Evolutionary conservation across 495 filamentous ascomycete genomes (phyloP).

Genomic region (Bryoglossum gracile): DNA sequence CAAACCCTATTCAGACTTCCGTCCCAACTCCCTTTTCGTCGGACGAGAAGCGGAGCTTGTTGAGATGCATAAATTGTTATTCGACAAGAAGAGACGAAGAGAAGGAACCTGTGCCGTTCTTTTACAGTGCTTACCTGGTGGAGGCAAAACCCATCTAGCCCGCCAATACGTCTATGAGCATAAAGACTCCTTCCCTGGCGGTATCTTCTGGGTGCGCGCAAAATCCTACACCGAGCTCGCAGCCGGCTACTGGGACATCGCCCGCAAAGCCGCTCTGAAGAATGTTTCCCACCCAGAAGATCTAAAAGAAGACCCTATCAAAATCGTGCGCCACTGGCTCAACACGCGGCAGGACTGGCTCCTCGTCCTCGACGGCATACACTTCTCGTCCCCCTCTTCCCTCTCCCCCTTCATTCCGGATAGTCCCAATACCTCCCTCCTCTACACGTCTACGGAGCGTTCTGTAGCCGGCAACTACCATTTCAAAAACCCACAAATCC

Average conservation of each 20-base stretch:
- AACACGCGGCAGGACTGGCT: conserved; percentile 65
- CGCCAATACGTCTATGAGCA: conserved; percentile 71
- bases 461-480: conserved; percentile 60
- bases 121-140: conserved; percentile 66
- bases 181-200: conserved; percentile 58
- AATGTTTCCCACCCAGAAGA: conserved; percentile 30
- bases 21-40: conserved; percentile 69
- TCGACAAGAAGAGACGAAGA: conserved; percentile 52
- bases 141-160: conserved; percentile 76
- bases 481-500: conserved; percentile 67
- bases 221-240: conserved; percentile 55
- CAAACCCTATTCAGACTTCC: conserved; percentile 66
- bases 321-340: conserved; percentile 61
- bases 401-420: conserved; percentile 64
- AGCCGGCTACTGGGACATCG: conserved; percentile 70
- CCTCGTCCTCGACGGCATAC: conserved; percentile 67
- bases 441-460: conserved; percentile 68
- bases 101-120: conserved; percentile 62
- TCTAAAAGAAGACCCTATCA: conserved; percentile 39
- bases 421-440: conserved; percentile 58
- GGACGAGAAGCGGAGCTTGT: conserved; percentile 65
- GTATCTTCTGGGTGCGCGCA: conserved; percentile 74
- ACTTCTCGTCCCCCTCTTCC: conserved; percentile 53
- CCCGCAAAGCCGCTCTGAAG: conserved; percentile 52
- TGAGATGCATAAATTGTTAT: conserved; percentile 60